Base-by-base conservation (phyloP, 441 rosid genomes). In the Omphalea diandra region DNA sequence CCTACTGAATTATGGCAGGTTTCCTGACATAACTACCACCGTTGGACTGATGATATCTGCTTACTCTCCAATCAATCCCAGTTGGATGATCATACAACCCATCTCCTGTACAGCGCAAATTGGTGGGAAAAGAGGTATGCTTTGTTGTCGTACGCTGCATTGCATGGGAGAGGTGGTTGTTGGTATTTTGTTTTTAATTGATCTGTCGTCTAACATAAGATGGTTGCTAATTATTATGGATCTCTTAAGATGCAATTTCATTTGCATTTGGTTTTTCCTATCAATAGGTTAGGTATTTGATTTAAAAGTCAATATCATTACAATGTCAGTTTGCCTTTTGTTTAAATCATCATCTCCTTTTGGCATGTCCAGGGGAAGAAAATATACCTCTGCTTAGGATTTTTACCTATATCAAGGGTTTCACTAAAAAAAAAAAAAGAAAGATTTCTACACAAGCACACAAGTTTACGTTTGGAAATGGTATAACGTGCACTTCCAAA, bases 1-100 rank as follows among this genome's bases (percentile, higher is more conserved):
- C 73, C 82, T 0, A 85, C 85, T 24, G 97, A 95, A 70, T 75
- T 92, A 59, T 92, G 97, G 95, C 73, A n/a, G 89, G 52, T 95
- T 90, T 68, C 99, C 98, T 0, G 97, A 92, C 57, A 89, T 97
- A 83, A 84, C 77, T 36, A 95, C 99, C 0, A 85, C 61, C 59
- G 91, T 90, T 20, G 99, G 97, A 64, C 83, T 88, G 75, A 95
- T 90, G 96, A 90, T 95, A 78, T 89, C 98, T 0, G 83, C 96
- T 0, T 95, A 95, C 88, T 95, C 8, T 82, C 86, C 9, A 90
- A 89, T 57, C 77, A 89, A 38, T 92, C 95, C 0, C 86, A 89
- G 59, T 69, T 95, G 80, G 98, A 95, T 80, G 98, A 90, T 79
- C 93, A 20, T 73, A 89, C 99, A 0, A 87, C 90, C 71, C 99